A percentile compares a stretch with the other conserved stretches of the same genome.
Conservation (phyloP, 495 filamentous ascomycete genomes). For the Penicillium ucsense region DNA sequence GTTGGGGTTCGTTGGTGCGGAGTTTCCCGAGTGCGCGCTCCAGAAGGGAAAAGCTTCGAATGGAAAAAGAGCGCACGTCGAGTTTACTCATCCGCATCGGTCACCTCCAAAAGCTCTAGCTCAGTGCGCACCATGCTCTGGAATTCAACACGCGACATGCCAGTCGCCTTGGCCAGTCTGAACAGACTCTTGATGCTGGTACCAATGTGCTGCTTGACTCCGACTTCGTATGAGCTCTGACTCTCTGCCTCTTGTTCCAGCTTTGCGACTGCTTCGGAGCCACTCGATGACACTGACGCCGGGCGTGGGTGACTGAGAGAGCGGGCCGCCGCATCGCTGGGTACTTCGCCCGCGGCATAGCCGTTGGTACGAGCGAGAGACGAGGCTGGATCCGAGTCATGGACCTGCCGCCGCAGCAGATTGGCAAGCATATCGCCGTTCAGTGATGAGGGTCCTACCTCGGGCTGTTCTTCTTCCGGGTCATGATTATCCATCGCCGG, state of each 20-base stretch:
- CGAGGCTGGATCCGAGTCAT: slow-evolving; percentile 7
- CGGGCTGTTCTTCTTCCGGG: slow-evolving; percentile 50
- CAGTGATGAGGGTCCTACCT: slow-evolving; percentile 43
- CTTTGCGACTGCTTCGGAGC: slow-evolving; percentile 51
- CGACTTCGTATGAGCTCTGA: slow-evolving; percentile 62
- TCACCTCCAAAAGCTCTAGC: slow-evolving; percentile 62
- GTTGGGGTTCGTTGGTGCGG: too few species aligned
- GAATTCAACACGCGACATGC: slow-evolving; percentile 79
- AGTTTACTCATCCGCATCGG: slow-evolving; percentile 52
- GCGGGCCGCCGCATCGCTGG: slow-evolving; percentile 13
- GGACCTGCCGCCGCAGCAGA: slow-evolving; percentile 24
- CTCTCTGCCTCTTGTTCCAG: slow-evolving; percentile 56
- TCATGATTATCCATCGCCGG: slow-evolving; percentile 87
- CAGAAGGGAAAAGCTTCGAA: too few species aligned
- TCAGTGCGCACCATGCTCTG: slow-evolving; percentile 71
- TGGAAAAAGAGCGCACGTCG: too few species aligned
- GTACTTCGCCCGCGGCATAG: slow-evolving; percentile 10
- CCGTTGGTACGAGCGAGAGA: slow-evolving; percentile 14
- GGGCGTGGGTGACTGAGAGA: slow-evolving; percentile 35
- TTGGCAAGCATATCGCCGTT: slow-evolving; percentile 39
- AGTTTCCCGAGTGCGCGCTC: too few species aligned
- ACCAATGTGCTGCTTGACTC: slow-evolving; percentile 80
- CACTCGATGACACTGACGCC: slow-evolving; percentile 43
- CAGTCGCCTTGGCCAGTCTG: slow-evolving; percentile 64
- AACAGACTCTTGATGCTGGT: slow-evolving; percentile 84